These are phyloP conservation scores for Albizia julibrissin DNA, from an alignment of 306 rosid genomes.

Conservation along the genomic window DNA sequence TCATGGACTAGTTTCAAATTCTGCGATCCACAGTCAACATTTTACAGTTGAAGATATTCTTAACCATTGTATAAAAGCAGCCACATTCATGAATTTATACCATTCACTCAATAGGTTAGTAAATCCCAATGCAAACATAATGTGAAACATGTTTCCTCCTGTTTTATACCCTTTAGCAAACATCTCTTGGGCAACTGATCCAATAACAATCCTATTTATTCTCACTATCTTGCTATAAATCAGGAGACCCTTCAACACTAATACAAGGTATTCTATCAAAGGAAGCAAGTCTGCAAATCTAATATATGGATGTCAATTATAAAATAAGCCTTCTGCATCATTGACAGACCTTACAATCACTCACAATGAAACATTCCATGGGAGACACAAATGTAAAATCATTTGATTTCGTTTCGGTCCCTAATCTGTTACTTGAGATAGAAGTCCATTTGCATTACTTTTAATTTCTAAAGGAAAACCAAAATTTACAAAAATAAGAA, in stretches of 20 bases:
- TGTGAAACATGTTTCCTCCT: not conserved
- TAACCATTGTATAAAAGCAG: slow-evolving; percentile 3
- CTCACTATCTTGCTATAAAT: slow-evolving; percentile 1
- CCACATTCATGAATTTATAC: not conserved
- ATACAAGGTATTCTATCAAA: not conserved
- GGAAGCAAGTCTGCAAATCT: not conserved
- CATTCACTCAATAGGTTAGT: not conserved
- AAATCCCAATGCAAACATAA: not conserved
- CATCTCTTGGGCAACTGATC: not conserved
- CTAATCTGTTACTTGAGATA: not conserved
- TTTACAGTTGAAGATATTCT: not conserved
- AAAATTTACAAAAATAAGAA: not conserved
- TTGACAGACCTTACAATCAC: not conserved
- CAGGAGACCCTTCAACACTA: not conserved
- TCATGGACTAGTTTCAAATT: slow-evolving; percentile 3
- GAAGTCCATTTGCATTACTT: not conserved
- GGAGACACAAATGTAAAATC: not conserved
- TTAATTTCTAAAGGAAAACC: not conserved
- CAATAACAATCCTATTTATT: not conserved
- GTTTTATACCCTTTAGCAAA: not conserved
- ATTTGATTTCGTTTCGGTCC: not conserved
- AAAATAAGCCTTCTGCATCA: not conserved
- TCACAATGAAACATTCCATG: not conserved
- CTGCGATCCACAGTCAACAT: slow-evolving; percentile 4
- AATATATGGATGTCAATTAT: not conserved